Evolutionary conservation across 1,139 yeast species (phyloP).

Genomic region (Suhomyces atakaporum): DNA sequence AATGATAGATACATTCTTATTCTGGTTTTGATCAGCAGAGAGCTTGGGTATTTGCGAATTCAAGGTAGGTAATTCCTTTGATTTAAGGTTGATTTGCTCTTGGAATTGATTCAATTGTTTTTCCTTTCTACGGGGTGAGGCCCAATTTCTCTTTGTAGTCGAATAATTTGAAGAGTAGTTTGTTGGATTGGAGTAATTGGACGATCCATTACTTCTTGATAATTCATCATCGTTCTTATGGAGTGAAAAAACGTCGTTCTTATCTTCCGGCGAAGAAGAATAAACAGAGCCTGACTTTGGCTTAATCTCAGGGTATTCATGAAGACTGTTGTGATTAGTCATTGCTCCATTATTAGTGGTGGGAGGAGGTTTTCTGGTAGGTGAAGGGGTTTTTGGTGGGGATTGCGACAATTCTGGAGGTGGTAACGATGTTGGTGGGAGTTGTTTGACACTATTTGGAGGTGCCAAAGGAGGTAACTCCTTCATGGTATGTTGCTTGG

Average conservation of each 20-base stretch:
- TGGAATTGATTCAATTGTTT: constrained; percentile 40
- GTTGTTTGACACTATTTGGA: constrained; percentile 3
- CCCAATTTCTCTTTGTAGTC: constrained; percentile 47
- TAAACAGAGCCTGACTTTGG: constrained; percentile 14
- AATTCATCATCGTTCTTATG: constrained; percentile 14
- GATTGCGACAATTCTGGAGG: constrained; percentile 13
- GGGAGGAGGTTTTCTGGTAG: constrained; percentile 28
- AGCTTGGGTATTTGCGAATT: constrained; percentile 9
- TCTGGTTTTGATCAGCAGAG: constrained; percentile 11
- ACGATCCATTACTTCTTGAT: constrained; percentile 18
- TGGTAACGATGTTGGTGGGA: constrained; percentile 10
- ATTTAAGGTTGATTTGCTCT: constrained; percentile 41
- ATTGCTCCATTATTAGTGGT: constrained; percentile 4
- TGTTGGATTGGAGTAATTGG: constrained; percentile 22
- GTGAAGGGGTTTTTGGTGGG: constrained; percentile 23
- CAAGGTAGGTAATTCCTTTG: constrained; percentile 31
- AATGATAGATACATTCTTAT: constrained; percentile 35
- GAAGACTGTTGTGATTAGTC: constrained; percentile 1
- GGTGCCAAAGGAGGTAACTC: constrained; percentile 7
- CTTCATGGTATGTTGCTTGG: not conserved
- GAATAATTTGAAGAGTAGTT: constrained; percentile 48
- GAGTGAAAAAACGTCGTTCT: constrained; percentile 34
- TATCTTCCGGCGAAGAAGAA: constrained; percentile 29
- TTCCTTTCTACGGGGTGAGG: constrained; percentile 50
- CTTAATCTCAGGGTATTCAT: constrained; percentile 9